These are phyloP conservation scores for Backusella psychrophila DNA, from an alignment of 192 early-diverging fungal genomes.

Conservation along the genomic window DNA sequence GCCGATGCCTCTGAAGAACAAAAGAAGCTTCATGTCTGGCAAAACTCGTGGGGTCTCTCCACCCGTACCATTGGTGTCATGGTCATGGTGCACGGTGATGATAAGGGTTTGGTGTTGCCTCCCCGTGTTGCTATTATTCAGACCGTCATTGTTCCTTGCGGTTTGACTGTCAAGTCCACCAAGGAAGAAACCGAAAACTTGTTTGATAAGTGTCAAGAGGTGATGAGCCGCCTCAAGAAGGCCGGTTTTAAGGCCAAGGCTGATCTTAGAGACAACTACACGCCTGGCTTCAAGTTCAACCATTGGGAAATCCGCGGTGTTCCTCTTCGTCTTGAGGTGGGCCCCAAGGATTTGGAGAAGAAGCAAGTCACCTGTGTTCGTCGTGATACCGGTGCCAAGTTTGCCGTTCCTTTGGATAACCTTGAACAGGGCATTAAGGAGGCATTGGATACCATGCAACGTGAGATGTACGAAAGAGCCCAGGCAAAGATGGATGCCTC, in stretches of 20 bases:
- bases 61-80: slow-evolving; percentile 98
- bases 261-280: slow-evolving; percentile 36
- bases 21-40: slow-evolving; percentile 86
- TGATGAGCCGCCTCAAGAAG: slow-evolving; percentile 34
- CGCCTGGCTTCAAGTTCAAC: slow-evolving; percentile 98
- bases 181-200: slow-evolving; percentile 69
- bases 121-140: slow-evolving; percentile 89
- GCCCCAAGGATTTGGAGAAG: slow-evolving; percentile 91
- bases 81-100: slow-evolving; percentile 99
- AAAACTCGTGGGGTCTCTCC: slow-evolving; percentile 98
- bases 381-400: slow-evolving; percentile 74
- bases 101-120: slow-evolving; percentile 97
- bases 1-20: slow-evolving; percentile 51
- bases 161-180: slow-evolving; percentile 85
- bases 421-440: slow-evolving; percentile 59
- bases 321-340: slow-evolving; percentile 95
- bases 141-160: slow-evolving; percentile 91
- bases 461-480: slow-evolving; percentile 88
- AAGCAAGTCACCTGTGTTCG: slow-evolving; percentile 75
- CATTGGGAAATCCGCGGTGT: slow-evolving; percentile 98
- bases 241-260: slow-evolving; percentile 34
- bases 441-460: slow-evolving; percentile 78
- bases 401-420: slow-evolving; percentile 56
- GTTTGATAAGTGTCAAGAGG: slow-evolving; percentile 59
- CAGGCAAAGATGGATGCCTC: slow-evolving; percentile 72